phyloP scores from a whole-genome alignment of 768 basidiomycete species.

The Rhodotorula paludigena region DNA sequence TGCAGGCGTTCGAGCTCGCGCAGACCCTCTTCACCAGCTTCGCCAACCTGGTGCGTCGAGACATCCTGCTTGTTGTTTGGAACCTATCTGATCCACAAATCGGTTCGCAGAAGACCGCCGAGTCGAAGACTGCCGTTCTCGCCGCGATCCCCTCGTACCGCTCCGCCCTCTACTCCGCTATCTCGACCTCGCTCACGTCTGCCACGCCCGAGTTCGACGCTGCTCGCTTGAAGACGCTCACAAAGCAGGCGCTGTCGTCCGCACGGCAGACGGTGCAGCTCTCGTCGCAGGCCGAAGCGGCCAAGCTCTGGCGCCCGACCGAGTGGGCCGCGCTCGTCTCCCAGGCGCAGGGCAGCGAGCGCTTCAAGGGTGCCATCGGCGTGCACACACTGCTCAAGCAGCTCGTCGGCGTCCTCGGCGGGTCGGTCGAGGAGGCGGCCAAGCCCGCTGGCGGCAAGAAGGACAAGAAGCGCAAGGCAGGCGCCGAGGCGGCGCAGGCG shows the following conservation, averaged over 20 bases:
- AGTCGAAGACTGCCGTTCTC: slow-evolving; percentile 37
- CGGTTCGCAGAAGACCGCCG: slow-evolving; percentile 11
- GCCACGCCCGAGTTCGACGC: slow-evolving; percentile 52
- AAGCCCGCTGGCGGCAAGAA: slow-evolving; percentile 11
- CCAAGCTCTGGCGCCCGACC: slow-evolving; percentile 58
- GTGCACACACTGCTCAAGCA: slow-evolving; percentile 65
- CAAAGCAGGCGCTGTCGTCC: slow-evolving; percentile 64
- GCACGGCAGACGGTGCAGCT: slow-evolving; percentile 63
- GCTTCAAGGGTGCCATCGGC: slow-evolving; percentile 61
- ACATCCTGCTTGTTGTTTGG: not conserved
- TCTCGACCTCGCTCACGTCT: slow-evolving; percentile 56
- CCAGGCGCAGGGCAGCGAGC: slow-evolving; percentile 53
- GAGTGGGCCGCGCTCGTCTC: slow-evolving; percentile 57
- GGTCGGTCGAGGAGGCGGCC: slow-evolving; percentile 37
- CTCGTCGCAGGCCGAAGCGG: slow-evolving; percentile 43
- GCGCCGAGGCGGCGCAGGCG: slow-evolving; percentile 8
- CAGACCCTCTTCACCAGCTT: slow-evolving; percentile 60
- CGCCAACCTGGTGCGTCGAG: slow-evolving; percentile 47
- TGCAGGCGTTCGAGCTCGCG: slow-evolving; percentile 68
- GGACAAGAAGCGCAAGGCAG: slow-evolving; percentile 37
- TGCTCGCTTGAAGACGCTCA: slow-evolving; percentile 68
- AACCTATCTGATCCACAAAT: not conserved
- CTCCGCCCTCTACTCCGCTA: slow-evolving; percentile 51
- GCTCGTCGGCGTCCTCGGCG: slow-evolving; percentile 49
- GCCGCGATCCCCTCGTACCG: slow-evolving; percentile 52